These are phyloP conservation scores for Euryodendron excelsum DNA, from an alignment of 148 eudicot genomes.

Conservation along the genomic window DNA sequence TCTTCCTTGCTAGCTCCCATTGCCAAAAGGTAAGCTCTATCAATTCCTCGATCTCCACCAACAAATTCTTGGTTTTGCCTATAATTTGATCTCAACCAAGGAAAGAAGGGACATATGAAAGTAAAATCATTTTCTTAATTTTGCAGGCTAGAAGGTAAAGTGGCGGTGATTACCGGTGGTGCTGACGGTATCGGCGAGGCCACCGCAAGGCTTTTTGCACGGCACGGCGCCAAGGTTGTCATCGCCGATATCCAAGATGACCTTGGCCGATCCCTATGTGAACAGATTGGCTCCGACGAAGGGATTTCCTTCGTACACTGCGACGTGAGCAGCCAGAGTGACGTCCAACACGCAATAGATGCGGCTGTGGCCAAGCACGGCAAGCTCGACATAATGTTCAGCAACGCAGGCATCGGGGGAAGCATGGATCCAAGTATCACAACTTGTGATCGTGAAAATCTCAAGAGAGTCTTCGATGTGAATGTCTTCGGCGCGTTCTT, in stretches of 20 bases:
- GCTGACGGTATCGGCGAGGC: neutral
- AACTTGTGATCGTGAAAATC: neutral
- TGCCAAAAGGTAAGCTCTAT: too few species aligned
- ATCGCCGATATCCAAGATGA: neutral
- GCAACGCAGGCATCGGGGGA: constrained; percentile 29
- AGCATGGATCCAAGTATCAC: neutral
- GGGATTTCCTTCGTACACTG: neutral
- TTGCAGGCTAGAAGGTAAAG: neutral
- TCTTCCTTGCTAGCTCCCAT: too few species aligned
- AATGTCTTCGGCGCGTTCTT: constrained; percentile 15
- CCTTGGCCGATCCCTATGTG: neutral
- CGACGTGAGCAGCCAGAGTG: constrained; percentile 15
- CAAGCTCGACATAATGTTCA: constrained; percentile 36
- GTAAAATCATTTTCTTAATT: too few species aligned
- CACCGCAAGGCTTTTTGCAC: too few species aligned
- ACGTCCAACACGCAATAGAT: constrained; percentile 21
- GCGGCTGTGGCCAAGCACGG: constrained; percentile 17
- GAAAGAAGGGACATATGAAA: too few species aligned
- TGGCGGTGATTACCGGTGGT: neutral
- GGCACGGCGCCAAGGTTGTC: neutral
- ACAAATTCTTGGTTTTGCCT: too few species aligned
- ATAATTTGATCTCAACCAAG: too few species aligned
- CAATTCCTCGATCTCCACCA: too few species aligned
- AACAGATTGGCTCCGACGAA: neutral
- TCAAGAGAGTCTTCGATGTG: constrained; percentile 19